Evolutionary conservation across 129 eudicot genomes (phyloP).

Genomic region (Kitagawia praeruptora): DNA sequence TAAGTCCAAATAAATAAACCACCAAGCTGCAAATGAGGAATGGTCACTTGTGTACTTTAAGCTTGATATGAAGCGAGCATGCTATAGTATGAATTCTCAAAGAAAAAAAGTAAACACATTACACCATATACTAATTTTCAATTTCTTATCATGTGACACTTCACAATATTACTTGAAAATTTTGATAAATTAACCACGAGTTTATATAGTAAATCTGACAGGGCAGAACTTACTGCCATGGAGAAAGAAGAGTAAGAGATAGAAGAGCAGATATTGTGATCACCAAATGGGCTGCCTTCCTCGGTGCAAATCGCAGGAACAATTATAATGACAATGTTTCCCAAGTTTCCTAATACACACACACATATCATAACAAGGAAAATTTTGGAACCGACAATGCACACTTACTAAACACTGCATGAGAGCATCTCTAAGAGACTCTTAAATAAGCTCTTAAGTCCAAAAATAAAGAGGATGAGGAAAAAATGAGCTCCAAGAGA

Average conservation of each 20-base stretch:
- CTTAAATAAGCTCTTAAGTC: no score
- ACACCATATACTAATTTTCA: background rate
- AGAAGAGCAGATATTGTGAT: conserved; percentile 45
- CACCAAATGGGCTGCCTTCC: conserved; percentile 85
- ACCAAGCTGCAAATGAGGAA: conserved; percentile 46
- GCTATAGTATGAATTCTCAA: background rate
- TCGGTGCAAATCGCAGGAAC: conserved; percentile 83
- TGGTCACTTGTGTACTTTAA: background rate
- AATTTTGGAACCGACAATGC: background rate
- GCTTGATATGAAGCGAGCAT: background rate
- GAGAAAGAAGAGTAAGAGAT: conserved; percentile 83
- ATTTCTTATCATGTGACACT: background rate
- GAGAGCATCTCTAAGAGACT: no score
- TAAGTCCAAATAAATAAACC: conserved; percentile 76
- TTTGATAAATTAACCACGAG: background rate
- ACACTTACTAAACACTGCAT: background rate
- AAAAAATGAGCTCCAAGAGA: no score
- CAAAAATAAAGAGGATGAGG: no score
- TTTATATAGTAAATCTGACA: no score
- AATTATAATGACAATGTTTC: conserved; percentile 63
- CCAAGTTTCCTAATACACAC: conserved; percentile 58
- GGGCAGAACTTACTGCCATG: conserved; percentile 51
- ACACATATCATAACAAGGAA: background rate
- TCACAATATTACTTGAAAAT: background rate
- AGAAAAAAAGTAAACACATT: background rate